Evolutionary conservation across 164 flowering plant species (phyloP).

Genomic region (Chimonanthus salicifolius): DNA sequence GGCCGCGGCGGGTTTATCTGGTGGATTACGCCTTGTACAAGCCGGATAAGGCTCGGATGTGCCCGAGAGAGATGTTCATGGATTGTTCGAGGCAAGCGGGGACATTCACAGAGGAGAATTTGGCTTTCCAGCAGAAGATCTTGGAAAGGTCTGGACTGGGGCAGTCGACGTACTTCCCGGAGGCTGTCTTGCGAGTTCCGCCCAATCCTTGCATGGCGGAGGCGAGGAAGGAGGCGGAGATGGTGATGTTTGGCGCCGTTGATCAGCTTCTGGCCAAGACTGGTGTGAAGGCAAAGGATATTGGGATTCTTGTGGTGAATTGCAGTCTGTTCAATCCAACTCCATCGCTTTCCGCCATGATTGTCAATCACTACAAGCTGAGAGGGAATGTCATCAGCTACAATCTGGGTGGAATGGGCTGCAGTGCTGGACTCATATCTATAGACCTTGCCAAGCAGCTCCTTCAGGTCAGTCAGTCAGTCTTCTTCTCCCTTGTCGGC

Average conservation of each 20-base stretch:
- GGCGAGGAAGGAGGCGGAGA: conserved; percentile 64
- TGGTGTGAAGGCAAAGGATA: conserved; percentile 48
- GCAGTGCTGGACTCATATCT: conserved; percentile 84
- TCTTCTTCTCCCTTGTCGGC: too few relatives aligned
- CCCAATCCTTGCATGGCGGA: conserved; percentile 69
- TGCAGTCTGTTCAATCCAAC: conserved; percentile 76
- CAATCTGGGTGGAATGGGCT: conserved; percentile 89
- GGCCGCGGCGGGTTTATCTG: conserved; percentile 67
- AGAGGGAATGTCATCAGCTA: conserved; percentile 68
- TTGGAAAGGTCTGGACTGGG: conserved; percentile 68
- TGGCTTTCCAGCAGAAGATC: conserved; percentile 57
- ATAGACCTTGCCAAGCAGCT: conserved; percentile 82
- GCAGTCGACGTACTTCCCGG: conserved; percentile 56
- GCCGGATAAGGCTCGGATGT: conserved; percentile 60
- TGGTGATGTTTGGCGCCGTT: conserved; percentile 68
- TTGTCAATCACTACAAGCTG: conserved; percentile 75
- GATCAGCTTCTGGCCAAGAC: conserved; percentile 60
- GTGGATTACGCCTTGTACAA: conserved; percentile 71
- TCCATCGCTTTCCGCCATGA: conserved; percentile 75
- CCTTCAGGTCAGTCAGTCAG: conserved; percentile 45
- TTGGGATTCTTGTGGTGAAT: conserved; percentile 59
- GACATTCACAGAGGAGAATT: conserved; percentile 38
- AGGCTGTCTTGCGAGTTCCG: conserved; percentile 54
- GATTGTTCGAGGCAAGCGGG: conserved; percentile 38
- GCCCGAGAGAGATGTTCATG: conserved; percentile 60